Base-by-base conservation (phyloP, 2,329 filamentous ascomycete species). In the Hymenoscyphus occultus region DNA sequence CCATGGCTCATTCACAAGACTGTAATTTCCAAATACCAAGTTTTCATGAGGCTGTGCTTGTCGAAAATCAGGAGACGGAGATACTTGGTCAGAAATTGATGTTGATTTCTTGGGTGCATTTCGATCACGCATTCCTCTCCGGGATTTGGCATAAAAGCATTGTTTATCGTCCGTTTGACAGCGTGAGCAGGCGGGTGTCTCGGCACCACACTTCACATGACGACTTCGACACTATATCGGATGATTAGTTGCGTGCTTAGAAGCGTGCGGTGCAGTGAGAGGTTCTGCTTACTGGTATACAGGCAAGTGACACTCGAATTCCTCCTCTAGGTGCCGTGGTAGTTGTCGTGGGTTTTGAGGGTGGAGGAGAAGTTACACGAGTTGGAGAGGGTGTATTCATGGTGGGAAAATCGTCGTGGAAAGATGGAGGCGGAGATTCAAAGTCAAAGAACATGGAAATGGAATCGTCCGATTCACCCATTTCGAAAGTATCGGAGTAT, bases 131-230 rank as follows among this genome's bases (percentile, higher is more conserved):
- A 73, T 78, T 13, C 82, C 81, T 69, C 82, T 76, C 42, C 81
- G 76, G 13, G 82, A 83, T 67, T 79, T 79, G 22, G 79, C 76
- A 71, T 83, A 83, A 64, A 76, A 77, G 64, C 81, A 84, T 35
- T 78, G 74, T 64, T 80, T 80, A 32, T 76, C 77, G 56, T 78
- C 77, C 22, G 73, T 71, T 45, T 72, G 70, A 68, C 81, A 82
- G 31, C 80, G 78, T 61, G 71, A 74, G 64, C 80, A 82, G 19
- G 70, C 71, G 35, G 81, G 81, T 64, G 75, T 75, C 56, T 74
- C 77, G 45, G 78, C 80, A 67, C 82, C 81, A 68, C 80, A 83
- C 74, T 80, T 81, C 39, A 81, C 74, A 72, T 79, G 79, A 39
- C 76, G 77, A 64, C 71, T 76, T 60, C 76, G 78, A 63, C 73